Evolutionary conservation across 2,329 filamentous ascomycete genomes (phyloP).

Genomic region (Chaetomium sp.): DNA sequence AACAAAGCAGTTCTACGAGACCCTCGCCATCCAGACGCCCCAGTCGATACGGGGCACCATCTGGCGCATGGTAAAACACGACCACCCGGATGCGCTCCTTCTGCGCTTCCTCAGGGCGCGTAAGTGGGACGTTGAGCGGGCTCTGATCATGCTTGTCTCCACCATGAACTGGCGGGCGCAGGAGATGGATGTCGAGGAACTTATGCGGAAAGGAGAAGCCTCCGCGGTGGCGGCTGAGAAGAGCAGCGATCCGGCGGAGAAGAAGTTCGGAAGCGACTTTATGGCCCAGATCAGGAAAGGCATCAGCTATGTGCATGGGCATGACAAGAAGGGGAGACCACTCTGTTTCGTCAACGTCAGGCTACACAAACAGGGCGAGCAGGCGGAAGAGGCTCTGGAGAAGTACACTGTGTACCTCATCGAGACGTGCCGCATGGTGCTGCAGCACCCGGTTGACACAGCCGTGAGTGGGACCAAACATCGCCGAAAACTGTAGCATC

Average conservation of each 20-base stretch:
- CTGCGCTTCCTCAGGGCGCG: slow-evolving; percentile 84
- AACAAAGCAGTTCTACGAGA: slow-evolving; percentile 81
- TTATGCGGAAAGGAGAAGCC: slow-evolving; percentile 76
- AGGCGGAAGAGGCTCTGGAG: slow-evolving; percentile 80
- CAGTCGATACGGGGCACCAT: slow-evolving; percentile 79
- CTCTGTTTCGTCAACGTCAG: slow-evolving; percentile 84
- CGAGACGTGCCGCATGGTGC: slow-evolving; percentile 84
- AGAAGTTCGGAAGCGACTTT: slow-evolving; percentile 75
- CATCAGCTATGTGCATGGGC: slow-evolving; percentile 89
- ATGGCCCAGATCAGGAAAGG: slow-evolving; percentile 82
- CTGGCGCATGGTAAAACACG: slow-evolving; percentile 94
- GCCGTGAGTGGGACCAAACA: slow-evolving; percentile 64
- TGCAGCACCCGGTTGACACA: slow-evolving; percentile 81
- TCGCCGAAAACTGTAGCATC: slow-evolving; percentile 24
- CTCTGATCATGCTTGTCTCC: slow-evolving; percentile 89
- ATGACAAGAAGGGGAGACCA: slow-evolving; percentile 80
- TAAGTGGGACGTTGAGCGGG: slow-evolving; percentile 94
- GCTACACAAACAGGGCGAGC: slow-evolving; percentile 79
- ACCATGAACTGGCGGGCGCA: slow-evolving; percentile 88
- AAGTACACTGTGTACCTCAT: slow-evolving; percentile 92
- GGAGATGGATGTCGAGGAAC: slow-evolving; percentile 85
- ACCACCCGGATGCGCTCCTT: slow-evolving; percentile 84
- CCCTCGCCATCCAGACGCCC: slow-evolving; percentile 73
- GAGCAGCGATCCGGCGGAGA: slow-evolving; percentile 57
- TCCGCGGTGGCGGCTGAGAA: slow-evolving; percentile 64